phyloP scores from a whole-genome alignment of 1,139 yeast species.

The Yamadazyma conglobata region DNA sequence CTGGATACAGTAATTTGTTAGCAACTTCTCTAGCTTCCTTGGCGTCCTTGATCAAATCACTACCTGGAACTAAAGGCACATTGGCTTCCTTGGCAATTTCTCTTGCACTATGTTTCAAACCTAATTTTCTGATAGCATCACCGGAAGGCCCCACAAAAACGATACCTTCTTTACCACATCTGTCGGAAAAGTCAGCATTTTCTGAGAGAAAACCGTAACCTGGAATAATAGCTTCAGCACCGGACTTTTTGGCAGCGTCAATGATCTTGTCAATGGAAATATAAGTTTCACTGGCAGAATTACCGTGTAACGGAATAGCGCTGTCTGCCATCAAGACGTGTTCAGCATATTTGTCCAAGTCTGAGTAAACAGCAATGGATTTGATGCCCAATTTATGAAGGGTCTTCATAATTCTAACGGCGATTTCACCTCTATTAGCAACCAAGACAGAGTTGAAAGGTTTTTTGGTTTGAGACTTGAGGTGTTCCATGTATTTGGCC shows the following conservation, averaged over 20 bases:
- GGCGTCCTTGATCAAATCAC: constrained; percentile 68
- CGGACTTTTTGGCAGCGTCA: constrained; percentile 75
- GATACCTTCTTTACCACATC: constrained; percentile 77
- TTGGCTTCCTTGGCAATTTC: constrained; percentile 84
- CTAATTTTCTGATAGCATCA: constrained; percentile 83
- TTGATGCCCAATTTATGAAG: constrained; percentile 73
- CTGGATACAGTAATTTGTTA: constrained; percentile 77
- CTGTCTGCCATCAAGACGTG: constrained; percentile 83
- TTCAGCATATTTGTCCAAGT: constrained; percentile 82
- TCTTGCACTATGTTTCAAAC: constrained; percentile 94
- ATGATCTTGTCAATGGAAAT: constrained; percentile 80
- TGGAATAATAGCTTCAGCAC: constrained; percentile 91
- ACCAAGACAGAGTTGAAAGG: constrained; percentile 84
- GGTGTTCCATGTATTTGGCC: constrained; percentile 60
- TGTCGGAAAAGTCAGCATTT: constrained; percentile 92
- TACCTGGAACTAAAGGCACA: constrained; percentile 95
- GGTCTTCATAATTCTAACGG: constrained; percentile 88
- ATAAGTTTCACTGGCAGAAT: constrained; percentile 86
- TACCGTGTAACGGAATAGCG: constrained; percentile 74
- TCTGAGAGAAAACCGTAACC: constrained; percentile 97
- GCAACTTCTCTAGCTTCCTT: constrained; percentile 77
- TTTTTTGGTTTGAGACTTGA: constrained; percentile 27
- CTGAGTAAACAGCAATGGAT: constrained; percentile 86
- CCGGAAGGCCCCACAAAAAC: constrained; percentile 86
- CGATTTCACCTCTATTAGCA: constrained; percentile 97